Conservation (phyloP, 2,329 filamentous ascomycete species). For the Ceratocystis destructans region DNA sequence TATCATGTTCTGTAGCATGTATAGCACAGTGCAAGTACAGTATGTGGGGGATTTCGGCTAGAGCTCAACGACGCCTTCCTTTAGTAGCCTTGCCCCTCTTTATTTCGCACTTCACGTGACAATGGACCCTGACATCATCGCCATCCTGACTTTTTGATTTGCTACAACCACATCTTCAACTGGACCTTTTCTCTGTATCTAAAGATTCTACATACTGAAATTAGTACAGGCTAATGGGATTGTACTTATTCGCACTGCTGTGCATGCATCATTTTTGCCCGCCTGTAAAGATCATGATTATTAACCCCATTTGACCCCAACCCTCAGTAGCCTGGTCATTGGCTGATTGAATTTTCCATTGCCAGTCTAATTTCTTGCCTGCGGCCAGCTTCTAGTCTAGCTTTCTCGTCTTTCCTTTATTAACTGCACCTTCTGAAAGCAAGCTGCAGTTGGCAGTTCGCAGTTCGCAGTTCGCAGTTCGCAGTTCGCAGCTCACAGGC, state of each 20-base stretch:
- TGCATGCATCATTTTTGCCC: not conserved
- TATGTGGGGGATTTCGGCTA: too few relatives aligned
- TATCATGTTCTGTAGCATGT: too few relatives aligned
- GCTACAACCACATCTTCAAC: not conserved
- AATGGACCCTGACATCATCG: slow-evolving; percentile 1
- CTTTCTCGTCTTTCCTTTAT: too few relatives aligned
- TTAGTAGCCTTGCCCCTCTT: slow-evolving; percentile 1
- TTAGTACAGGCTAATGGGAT: too few relatives aligned
- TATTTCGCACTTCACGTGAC: slow-evolving; percentile 3
- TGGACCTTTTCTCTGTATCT: not conserved
- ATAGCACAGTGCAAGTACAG: too few relatives aligned
- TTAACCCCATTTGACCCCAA: not conserved
- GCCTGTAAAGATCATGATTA: not conserved
- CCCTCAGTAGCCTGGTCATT: not conserved
- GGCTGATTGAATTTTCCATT: not conserved
- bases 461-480: too few relatives aligned
- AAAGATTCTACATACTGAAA: too few relatives aligned
- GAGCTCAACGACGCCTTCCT: not conserved
- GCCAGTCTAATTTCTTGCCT: too few relatives aligned
- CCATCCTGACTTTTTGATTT: not conserved
- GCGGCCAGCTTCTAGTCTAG: too few relatives aligned
- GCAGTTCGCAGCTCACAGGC: too few relatives aligned
- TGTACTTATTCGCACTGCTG: not conserved
- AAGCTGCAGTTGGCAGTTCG: too few relatives aligned
- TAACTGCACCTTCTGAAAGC: too few relatives aligned